Percentiles rank a stretch among this genome's conserved stretches.
phyloP scores from a whole-genome alignment of 2,329 filamentous ascomycete species.

The Blumeriella jaapii region DNA sequence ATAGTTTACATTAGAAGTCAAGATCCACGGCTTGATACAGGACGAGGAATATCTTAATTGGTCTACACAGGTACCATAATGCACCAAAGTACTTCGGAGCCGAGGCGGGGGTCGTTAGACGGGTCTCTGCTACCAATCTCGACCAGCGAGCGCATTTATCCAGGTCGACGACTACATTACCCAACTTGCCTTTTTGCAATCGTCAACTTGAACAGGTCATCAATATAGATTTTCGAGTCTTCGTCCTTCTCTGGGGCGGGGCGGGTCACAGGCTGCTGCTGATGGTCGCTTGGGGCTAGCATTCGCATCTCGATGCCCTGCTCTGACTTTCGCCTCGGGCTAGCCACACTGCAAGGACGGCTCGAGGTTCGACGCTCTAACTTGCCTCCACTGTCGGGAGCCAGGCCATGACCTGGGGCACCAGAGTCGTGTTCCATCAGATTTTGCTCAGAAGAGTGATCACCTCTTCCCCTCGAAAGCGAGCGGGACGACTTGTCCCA shows the following conservation, averaged over 20 bases:
- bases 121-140: too few species aligned
- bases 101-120: too few species aligned
- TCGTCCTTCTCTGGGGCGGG: not conserved
- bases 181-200: constrained; percentile 2
- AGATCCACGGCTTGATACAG: too few species aligned
- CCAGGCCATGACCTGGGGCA: too few species aligned
- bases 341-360: not conserved
- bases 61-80: too few species aligned
- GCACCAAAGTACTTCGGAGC: too few species aligned
- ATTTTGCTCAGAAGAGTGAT: constrained; percentile 14
- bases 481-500: constrained; percentile 6
- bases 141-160: too few species aligned
- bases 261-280: too few species aligned
- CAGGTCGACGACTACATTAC: too few species aligned
- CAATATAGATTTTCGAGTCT: not conserved
- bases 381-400: constrained; percentile 32
- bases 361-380: not conserved
- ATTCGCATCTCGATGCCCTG: not conserved
- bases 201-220: constrained; percentile 1
- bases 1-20: too few species aligned
- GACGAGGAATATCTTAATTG: too few species aligned
- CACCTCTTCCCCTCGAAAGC: constrained; percentile 3
- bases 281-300: not conserved
- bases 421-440: constrained; percentile 10
- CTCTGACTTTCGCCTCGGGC: not conserved